phyloP scores from a whole-genome alignment of 23 red algal species.

The Pyropia haitanensis region DNA sequence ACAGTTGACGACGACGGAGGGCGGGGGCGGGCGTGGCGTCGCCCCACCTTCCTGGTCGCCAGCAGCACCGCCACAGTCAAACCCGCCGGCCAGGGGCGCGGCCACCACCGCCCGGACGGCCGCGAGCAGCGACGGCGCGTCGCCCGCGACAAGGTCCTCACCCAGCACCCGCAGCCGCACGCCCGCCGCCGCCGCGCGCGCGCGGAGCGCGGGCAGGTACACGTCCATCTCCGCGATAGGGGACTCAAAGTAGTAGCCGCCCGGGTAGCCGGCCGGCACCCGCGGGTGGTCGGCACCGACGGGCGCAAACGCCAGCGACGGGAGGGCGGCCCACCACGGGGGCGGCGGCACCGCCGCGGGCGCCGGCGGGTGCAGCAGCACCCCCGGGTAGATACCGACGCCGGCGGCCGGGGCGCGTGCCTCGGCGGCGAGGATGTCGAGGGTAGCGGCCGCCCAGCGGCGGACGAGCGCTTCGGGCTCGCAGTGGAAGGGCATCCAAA shows the following conservation, averaged over 20 bases:
- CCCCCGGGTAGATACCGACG: not conserved
- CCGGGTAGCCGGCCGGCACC: not conserved
- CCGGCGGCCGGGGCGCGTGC: not conserved
- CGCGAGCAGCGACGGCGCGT: no score
- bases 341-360: no score
- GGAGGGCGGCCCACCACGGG: no score
- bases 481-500: conserved; percentile 73
- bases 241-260: conserved; percentile 11
- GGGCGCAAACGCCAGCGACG: no score
- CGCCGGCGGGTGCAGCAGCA: no score
- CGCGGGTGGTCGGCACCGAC: no score
- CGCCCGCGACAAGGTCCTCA: no score
- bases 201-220: conserved; percentile 9
- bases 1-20: conserved; percentile 46
- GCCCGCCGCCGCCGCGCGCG: not conserved
- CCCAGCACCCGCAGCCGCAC: no score
- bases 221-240: conserved; percentile 27
- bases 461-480: conserved; percentile 40
- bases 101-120: no score
- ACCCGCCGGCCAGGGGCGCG: no score
- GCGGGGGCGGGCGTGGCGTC: conserved; percentile 4
- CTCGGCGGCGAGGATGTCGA: conserved; percentile 15
- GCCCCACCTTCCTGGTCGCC: not conserved
- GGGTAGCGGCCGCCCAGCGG: conserved; percentile 44
- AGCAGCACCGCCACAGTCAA: no score